Conservation (phyloP, 805 yeast species). For the Naumovozyma castellii region DNA sequence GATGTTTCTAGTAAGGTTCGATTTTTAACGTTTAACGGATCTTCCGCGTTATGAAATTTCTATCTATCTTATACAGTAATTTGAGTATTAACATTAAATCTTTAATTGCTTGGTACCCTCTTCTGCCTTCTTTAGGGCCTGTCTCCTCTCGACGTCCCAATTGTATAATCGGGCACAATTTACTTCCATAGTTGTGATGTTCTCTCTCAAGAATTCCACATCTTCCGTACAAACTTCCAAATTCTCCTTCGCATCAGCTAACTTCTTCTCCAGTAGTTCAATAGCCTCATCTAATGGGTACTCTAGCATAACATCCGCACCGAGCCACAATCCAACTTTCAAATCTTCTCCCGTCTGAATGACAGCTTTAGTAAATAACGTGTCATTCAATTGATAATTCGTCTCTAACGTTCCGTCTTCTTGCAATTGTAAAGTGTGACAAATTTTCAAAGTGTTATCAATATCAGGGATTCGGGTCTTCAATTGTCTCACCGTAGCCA, state of each 20-base stretch:
- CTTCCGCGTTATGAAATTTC: not conserved
- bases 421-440: constrained; percentile 46
- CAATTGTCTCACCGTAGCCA: constrained; percentile 19
- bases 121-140: constrained; percentile 36
- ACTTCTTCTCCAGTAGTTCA: constrained; percentile 51
- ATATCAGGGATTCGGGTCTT: constrained; percentile 80
- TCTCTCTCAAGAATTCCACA: constrained; percentile 78
- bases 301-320: constrained; percentile 96
- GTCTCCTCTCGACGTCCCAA: constrained; percentile 77
- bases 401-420: constrained; percentile 44
- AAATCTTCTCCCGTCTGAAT: constrained; percentile 43
- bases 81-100: too few relatives aligned
- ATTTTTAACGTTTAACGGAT: too few relatives aligned
- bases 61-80: too few relatives aligned
- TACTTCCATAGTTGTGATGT: constrained; percentile 95
- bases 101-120: constrained; percentile 32
- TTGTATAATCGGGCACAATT: constrained; percentile 88
- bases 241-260: constrained; percentile 52
- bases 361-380: constrained; percentile 76
- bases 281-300: constrained; percentile 86
- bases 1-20: too few relatives aligned
- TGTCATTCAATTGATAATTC: constrained; percentile 89
- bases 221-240: constrained; percentile 67
- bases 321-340: constrained; percentile 86
- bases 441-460: constrained; percentile 70